Percentiles rank a stretch among this genome's conserved stretches.
Conservation (phyloP, 352 stramenopile genomes). For the Phytopythium mirpurense region DNA sequence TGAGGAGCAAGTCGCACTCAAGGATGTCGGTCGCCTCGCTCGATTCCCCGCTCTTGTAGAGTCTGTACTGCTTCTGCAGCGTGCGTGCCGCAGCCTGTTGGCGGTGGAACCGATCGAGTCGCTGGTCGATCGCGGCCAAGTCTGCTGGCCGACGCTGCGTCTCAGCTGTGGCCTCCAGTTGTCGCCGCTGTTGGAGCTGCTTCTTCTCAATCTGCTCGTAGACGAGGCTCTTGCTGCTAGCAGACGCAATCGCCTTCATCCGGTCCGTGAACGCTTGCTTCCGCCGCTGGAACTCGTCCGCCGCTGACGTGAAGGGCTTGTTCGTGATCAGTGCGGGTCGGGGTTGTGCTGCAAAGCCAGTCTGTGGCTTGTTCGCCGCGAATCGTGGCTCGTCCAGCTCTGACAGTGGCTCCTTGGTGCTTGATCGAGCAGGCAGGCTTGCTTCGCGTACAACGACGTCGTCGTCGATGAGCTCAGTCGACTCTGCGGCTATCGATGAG, state of each 20-base stretch:
- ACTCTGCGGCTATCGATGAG: too few relatives aligned
- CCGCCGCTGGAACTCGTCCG: slow-evolving; percentile 58
- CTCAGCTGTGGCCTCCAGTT: neutral
- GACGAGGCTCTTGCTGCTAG: slow-evolving; percentile 64
- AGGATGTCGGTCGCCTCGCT: slow-evolving; percentile 18
- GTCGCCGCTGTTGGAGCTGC: slow-evolving; percentile 16
- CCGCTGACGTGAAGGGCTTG: slow-evolving; percentile 10
- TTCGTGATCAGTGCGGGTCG: neutral
- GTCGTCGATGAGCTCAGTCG: neutral
- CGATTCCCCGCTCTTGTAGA: slow-evolving; percentile 18
- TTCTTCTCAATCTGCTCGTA: slow-evolving; percentile 68
- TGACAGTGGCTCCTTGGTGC: neutral
- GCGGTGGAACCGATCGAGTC: neutral
- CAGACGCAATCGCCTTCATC: slow-evolving; percentile 65
- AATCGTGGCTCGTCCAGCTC: neutral
- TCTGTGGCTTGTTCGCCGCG: neutral
- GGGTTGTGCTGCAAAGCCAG: neutral
- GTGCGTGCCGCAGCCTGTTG: slow-evolving; percentile 15
- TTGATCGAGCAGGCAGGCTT: neutral
- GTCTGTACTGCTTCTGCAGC: slow-evolving; percentile 33
- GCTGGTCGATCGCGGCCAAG: neutral
- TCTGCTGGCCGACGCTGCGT: neutral
- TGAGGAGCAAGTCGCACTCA: slow-evolving; percentile 28
- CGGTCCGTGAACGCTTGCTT: slow-evolving; percentile 70
- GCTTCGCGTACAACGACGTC: neutral